Conservation (phyloP, 345 rosid genomes). For the Noccaea caerulescens region DNA sequence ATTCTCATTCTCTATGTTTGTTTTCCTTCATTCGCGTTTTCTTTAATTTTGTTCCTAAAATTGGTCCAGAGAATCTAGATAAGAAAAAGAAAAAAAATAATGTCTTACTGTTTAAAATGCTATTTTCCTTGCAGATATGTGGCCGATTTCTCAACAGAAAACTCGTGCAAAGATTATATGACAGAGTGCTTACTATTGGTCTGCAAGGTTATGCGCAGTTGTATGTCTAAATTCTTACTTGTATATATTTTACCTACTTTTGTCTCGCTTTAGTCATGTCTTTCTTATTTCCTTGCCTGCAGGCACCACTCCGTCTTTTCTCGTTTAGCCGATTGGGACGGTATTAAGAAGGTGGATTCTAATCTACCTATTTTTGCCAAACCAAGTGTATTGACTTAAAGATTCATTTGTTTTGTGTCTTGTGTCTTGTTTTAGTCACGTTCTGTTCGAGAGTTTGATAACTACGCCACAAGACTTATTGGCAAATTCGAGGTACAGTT, state of each 20-base stretch:
- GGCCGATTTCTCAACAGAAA: slow-evolving; percentile 82
- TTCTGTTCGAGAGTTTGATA: slow-evolving; percentile 85
- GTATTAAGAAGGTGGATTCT: slow-evolving; percentile 73
- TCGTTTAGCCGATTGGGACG: slow-evolving; percentile 94
- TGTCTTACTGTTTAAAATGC: slow-evolving; percentile 9
- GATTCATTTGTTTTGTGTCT: slow-evolving; percentile 24
- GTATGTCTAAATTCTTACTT: slow-evolving; percentile 55
- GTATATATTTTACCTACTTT: neutral
- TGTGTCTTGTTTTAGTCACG: slow-evolving; percentile 56
- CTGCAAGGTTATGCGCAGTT: slow-evolving; percentile 88
- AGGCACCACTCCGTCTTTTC: slow-evolving; percentile 83
- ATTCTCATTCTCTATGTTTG: neutral
- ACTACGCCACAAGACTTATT: slow-evolving; percentile 76
- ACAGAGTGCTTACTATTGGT: slow-evolving; percentile 85
- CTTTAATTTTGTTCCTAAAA: too few relatives aligned
- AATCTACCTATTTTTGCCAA: neutral
- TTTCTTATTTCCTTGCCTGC: slow-evolving; percentile 31
- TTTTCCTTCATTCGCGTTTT: neutral
- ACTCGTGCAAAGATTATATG: slow-evolving; percentile 71
- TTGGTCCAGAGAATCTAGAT: neutral
- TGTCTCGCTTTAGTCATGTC: neutral
- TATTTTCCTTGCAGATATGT: slow-evolving; percentile 60
- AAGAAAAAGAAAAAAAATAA: neutral
- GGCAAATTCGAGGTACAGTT: slow-evolving; percentile 82
- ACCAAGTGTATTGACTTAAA: slow-evolving; percentile 6